Base-by-base conservation (phyloP, 2,329 filamentous ascomycete genomes). In the Talaromyces sp. region DNA sequence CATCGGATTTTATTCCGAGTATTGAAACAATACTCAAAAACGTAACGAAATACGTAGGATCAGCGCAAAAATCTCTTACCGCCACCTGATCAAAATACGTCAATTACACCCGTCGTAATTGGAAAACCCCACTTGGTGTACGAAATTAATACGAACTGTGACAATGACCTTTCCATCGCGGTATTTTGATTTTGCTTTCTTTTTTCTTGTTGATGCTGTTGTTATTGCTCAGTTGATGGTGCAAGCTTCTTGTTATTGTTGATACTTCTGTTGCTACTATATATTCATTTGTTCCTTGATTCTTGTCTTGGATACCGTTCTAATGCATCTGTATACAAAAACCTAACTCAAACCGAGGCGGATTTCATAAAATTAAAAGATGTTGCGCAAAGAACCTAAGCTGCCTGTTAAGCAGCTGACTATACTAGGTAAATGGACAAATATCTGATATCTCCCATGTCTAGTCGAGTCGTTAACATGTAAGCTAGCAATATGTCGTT, bases 361-460 rank as follows among this genome's bases (percentile, higher is more conserved):
- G 41, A 15, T 41, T 19, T 27, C 3, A 35, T 43, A 13, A 15
- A 35, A 6, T 10, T 33, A 35, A 22, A 22, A 41, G 22, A 71
- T 72, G 68, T 68, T 67, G 61, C 70, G 71, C 61, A 70, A 69
- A 65, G 67, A 72, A 59, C 85, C 87, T 31, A 90, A 88, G 81
- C 83, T 95, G 82, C 91, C 92, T 0, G 82, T 86, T 49, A 86
- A 88, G 83, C 92, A 96, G 80, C 82, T 96, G 73, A 81, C 87
- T 50, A 93, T 96, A 73, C 80, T 96, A 68, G 88, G 90, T 93
- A 84, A 82, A 74, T 70, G 45, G 19, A 41, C 1, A n/a, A 3
- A 31, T 6, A 7, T 7, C n/a, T 5, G 15, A 62, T 6, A 4
- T 8, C 22, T 8, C 5, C 35, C 13, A 2, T 52, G 2, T 27